Base-by-base conservation (phyloP, 345 rosid genomes). In the Lepidium aucheri region DNA sequence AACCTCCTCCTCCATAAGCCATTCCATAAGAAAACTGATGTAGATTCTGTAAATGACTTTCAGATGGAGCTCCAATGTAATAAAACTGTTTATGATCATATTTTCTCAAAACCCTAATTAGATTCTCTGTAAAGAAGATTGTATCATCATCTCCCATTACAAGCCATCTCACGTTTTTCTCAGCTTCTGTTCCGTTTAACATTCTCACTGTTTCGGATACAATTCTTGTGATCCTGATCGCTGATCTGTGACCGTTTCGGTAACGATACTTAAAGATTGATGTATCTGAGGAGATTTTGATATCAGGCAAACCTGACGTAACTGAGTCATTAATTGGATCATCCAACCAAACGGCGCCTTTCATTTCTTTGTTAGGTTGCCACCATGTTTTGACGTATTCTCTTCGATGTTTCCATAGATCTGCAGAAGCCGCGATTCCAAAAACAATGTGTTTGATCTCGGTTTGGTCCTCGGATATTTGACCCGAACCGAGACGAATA, bases 1-100 rank as follows among this genome's bases (percentile, higher is more conserved):
- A 85, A 2, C 96, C 96, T 2, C 97, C 97, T 15, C 97, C 97
- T 14, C 97, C 94, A 15, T 80, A 91, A 2, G 88, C 91, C 96
- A 91, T 91, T 0, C 81, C 85, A 10, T 84, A 85, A 0, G 85
- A 82, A 16, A 72, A 72, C 76, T 79, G 80, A 10, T 71, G 64
- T 7, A 65, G 30, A 24, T 89, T 87, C 69, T 89, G 95, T 63
- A 76, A 85, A 18, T 71, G 72, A 39, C 80, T 78, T 75, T 92
- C 98, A 0, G 97, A 87, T 60, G 84, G 79, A 7, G 89, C 74
- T 52, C 98, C 98, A 0, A 92, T 73, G 67, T 92, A 89, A 69
- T 83, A 82, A 81, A 91, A 89, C 7, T 78, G 76, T 28, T 44
- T 68, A 17, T 87, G 88, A 62, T 92, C 91, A 26, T 92, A 92